Conservation (phyloP, 1,284 basidiomycete species). For the Moesziomyces globuligerus region DNA sequence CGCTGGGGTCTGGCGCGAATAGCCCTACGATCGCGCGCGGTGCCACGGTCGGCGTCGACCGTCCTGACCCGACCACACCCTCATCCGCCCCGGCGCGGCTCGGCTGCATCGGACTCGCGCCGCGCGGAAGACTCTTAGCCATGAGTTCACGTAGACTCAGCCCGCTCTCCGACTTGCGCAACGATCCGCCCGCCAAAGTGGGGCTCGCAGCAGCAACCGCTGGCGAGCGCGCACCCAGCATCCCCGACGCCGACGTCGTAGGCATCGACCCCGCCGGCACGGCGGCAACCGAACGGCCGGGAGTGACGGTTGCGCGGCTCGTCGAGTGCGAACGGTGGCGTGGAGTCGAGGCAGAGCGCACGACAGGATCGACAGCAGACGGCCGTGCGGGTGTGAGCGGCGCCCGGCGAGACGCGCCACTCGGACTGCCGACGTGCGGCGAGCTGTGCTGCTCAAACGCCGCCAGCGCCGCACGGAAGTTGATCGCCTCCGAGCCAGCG, state of each 20-base stretch:
- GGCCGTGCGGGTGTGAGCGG: conserved; percentile 25
- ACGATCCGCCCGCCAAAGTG: not conserved
- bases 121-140: conserved; percentile 15
- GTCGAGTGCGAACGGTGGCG: conserved; percentile 22
- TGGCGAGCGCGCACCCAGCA: conserved; percentile 22
- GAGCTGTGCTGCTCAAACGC: conserved; percentile 28
- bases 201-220: not conserved
- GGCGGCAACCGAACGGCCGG: no score
- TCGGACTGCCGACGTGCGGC: not conserved
- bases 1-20: conserved; percentile 3
- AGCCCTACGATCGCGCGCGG: conserved; percentile 2
- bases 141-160: conserved; percentile 33
- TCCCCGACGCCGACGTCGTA: conserved; percentile 18
- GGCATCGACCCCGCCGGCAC: conserved; percentile 7
- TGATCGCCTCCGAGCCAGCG: conserved; percentile 29
- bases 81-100: not conserved
- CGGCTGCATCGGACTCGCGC: conserved; percentile 1
- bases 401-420: not conserved
- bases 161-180: conserved; percentile 27
- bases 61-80: conserved; percentile 5
- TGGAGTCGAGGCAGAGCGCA: conserved; percentile 31
- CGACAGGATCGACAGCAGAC: conserved; percentile 21
- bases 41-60: conserved; percentile 9
- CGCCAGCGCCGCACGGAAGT: conserved; percentile 44
- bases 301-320: no score